Base-by-base conservation (phyloP, 176 grass and related monocot species). In the Elaeis guineensis region DNA sequence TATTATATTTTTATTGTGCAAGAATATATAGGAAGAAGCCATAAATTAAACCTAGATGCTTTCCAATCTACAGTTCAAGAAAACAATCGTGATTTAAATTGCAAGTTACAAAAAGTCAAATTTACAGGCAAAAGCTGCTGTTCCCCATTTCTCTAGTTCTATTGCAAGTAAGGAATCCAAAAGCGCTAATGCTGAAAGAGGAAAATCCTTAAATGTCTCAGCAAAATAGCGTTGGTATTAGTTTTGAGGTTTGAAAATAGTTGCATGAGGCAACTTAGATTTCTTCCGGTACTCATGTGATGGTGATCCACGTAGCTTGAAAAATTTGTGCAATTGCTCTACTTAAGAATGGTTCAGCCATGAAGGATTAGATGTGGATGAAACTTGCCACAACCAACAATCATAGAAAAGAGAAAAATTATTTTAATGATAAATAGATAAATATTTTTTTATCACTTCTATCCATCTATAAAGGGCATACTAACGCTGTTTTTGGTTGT, bases 241-340 rank as follows among this genome's bases (percentile, higher is more conserved):
- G 20, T 72, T 75, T 61, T 85, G 87, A 50, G 87, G 87, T 64
- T 90, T 90, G 64, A 90, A 90, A 54, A 90, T 72, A 26, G 87
- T 90, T 63, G 78, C 75, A 70, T 90, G 75, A 2, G 82, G 82
- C 19, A 90, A 65, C 60, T 74, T 85, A 1, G 82, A 80, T 54
- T 82, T 90, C 23, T 58, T 74, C 87, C 87, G 86, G 72, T 85
- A 90, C 15, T 90, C 76, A 54, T 90, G 82, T 1, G 87, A 86
- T 19, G 87, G 87, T 30, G 87, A 90, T 19, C 87, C 87, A 29
- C 87, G 86, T 8, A 90, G 87, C 82, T 90, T 90, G 75, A 90
- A 90, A 62, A 90, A 86, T 64, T 90, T 90, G 78, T 90, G 87
- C 54, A 90, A 56, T 77, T 90, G 87, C 76, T 90, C 87, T 49